Conservation (phyloP, 306 rosid genomes). For the Luffa aegyptiaca region DNA sequence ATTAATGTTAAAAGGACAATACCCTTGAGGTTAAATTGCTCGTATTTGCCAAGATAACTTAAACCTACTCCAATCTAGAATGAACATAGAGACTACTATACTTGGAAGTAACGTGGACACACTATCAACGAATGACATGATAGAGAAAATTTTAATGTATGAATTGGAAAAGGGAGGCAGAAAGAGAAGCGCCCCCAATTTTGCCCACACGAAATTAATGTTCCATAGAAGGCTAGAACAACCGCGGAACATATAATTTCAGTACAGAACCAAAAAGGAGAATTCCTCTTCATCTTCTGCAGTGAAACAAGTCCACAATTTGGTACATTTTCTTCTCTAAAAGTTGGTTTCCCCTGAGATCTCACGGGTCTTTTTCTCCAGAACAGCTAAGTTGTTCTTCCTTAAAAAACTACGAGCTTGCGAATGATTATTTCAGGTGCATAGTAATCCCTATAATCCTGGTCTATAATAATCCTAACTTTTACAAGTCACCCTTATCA, state of each 20-base stretch:
- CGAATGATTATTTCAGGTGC: neutral
- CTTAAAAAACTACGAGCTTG: neutral
- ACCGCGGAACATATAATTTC: neutral
- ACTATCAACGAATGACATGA: neutral
- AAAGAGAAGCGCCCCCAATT: neutral
- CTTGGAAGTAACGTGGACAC: neutral
- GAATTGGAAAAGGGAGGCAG: neutral
- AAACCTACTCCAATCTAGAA: neutral
- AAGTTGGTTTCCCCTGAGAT: neutral
- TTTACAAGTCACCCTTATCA: neutral
- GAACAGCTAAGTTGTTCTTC: neutral
- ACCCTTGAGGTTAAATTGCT: neutral
- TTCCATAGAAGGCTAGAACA: neutral
- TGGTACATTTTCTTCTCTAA: neutral
- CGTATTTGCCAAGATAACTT: neutral
- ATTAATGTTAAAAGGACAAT: neutral
- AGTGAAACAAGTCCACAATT: neutral
- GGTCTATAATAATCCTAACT: neutral
- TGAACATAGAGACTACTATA: neutral
- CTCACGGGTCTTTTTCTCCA: neutral
- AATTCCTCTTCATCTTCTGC: neutral
- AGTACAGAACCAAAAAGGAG: neutral
- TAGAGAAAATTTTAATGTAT: neutral
- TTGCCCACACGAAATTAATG: neutral
- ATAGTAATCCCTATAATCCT: neutral